Conservation (phyloP, 805 yeast genomes). For the Yarrowia sp. region DNA sequence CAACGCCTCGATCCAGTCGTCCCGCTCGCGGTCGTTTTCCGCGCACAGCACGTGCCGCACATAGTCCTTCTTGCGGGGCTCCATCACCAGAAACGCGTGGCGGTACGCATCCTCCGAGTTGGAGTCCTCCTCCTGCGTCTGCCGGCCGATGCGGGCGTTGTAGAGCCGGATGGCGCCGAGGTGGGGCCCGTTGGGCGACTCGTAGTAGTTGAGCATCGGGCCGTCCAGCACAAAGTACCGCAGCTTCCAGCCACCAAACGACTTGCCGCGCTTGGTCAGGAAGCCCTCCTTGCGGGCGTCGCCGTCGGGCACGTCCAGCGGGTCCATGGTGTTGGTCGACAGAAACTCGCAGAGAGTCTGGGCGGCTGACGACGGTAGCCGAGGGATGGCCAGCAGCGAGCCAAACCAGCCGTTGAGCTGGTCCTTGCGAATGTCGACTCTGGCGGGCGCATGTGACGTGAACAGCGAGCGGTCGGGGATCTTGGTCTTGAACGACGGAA, state of each 20-base stretch:
- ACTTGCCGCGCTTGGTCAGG: conserved; percentile 67
- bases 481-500: conserved; percentile 58
- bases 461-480: conserved; percentile 72
- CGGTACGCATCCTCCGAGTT: conserved; percentile 50
- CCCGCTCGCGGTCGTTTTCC: conserved; percentile 78
- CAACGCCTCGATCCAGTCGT: conserved; percentile 67
- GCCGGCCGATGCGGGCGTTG: conserved; percentile 61
- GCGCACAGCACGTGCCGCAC: conserved; percentile 69
- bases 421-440: conserved; percentile 66
- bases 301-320: conserved; percentile 55
- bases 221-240: conserved; percentile 73
- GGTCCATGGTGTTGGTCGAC: conserved; percentile 69
- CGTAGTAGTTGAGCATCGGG: conserved; percentile 62
- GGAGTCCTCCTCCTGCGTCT: conserved; percentile 52
- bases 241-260: conserved; percentile 72
- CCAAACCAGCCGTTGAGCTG: conserved; percentile 66
- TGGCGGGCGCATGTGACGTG: conserved; percentile 63
- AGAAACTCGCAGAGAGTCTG: conserved; percentile 67
- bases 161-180: conserved; percentile 60
- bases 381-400: conserved; percentile 63
- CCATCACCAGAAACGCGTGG: conserved; percentile 64
- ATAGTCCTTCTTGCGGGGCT: conserved; percentile 53
- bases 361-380: conserved; percentile 61
- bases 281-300: conserved; percentile 61
- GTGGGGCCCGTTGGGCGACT: conserved; percentile 61